These are phyloP conservation scores for Geotrichum cucujoidarum DNA, from an alignment of 1,139 yeast genomes.

Conservation along the genomic window DNA sequence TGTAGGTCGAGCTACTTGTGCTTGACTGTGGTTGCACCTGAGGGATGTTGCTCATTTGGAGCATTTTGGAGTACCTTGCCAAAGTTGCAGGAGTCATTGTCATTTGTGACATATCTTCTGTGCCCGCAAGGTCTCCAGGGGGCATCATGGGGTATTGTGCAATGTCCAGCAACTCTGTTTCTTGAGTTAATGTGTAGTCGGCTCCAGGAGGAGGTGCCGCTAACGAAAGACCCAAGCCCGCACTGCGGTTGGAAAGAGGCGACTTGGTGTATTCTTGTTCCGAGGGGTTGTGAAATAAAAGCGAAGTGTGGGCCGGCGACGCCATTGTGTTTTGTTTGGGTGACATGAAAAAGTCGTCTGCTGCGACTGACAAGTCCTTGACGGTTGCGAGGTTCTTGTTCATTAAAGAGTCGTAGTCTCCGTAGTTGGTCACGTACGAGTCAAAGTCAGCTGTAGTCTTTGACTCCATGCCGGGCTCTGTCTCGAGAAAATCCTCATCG, in stretches of 20 bases:
- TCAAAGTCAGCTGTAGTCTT: constrained; percentile 14
- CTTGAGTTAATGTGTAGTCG: constrained; percentile 1
- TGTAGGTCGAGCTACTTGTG: background rate
- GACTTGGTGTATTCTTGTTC: constrained; percentile 7
- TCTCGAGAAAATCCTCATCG: constrained; percentile 15
- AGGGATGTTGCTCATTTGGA: constrained; percentile 13
- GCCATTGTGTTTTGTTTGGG: constrained; percentile 16
- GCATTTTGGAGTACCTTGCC: constrained; percentile 30
- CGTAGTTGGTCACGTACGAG: constrained; percentile 8
- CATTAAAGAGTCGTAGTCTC: constrained; percentile 11
- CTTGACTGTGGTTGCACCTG: constrained; percentile 12
- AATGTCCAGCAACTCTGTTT: constrained; percentile 11
- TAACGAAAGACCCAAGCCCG: constrained; percentile 14
- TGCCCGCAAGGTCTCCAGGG: constrained; percentile 14
- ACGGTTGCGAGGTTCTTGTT: constrained; percentile 3
- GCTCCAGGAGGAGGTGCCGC: constrained; percentile 2
- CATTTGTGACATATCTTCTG: constrained; percentile 20
- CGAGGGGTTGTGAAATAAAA: constrained; percentile 6
- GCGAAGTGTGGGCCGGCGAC: constrained; percentile 12
- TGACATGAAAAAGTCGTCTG: constrained; percentile 18
- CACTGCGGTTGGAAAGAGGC: background rate
- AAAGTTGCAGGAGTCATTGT: constrained; percentile 29
- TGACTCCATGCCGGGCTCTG: constrained; percentile 15
- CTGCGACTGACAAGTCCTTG: constrained; percentile 16
- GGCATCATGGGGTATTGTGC: constrained; percentile 15